phyloP scores from a whole-genome alignment of 1,284 basidiomycete genomes.

The Leccinum fuscescens region DNA sequence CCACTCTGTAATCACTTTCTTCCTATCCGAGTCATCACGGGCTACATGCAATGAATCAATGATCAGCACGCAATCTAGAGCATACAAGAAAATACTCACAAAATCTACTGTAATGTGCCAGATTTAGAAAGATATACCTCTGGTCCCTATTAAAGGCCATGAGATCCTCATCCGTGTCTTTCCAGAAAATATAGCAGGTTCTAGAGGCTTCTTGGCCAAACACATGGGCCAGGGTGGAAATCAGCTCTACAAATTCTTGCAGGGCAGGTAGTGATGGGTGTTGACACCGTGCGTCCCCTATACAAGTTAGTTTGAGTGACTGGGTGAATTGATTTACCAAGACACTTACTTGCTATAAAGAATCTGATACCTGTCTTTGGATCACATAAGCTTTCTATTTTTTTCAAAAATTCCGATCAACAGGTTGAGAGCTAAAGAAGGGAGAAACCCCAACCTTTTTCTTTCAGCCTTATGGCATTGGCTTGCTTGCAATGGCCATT shows the following conservation, averaged over 20 bases:
- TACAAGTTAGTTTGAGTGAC: not conserved
- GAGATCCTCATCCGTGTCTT: conserved; percentile 18
- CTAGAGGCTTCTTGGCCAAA: conserved; percentile 2
- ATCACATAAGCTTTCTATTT: not conserved
- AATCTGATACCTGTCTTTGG: conserved; percentile 6
- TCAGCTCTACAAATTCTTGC: conserved; percentile 7
- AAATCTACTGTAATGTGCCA: conserved; percentile 20
- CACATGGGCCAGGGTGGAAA: conserved; percentile 5
- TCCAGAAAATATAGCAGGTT: conserved; percentile 26
- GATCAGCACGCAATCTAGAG: not conserved
- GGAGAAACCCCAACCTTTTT: not conserved
- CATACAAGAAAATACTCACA: conserved; percentile 1
- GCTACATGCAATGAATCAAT: not conserved
- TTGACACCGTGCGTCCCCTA: conserved; percentile 1
- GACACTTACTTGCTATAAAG: conserved; percentile 13
- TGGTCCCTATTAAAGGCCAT: conserved; percentile 30
- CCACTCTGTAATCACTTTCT: conserved; percentile 11
- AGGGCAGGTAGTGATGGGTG: conserved; percentile 1
- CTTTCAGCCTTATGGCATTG: not conserved
- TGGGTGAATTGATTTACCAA: not conserved
- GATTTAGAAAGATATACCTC: conserved; percentile 23
- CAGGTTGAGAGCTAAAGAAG: not conserved
- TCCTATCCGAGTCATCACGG: conserved; percentile 2
- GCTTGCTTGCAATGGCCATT: conserved; percentile 8
- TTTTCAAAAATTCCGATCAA: not conserved